Conservation (phyloP, 2,329 filamentous ascomycete species). For the Colletotrichum gigasporum region DNA sequence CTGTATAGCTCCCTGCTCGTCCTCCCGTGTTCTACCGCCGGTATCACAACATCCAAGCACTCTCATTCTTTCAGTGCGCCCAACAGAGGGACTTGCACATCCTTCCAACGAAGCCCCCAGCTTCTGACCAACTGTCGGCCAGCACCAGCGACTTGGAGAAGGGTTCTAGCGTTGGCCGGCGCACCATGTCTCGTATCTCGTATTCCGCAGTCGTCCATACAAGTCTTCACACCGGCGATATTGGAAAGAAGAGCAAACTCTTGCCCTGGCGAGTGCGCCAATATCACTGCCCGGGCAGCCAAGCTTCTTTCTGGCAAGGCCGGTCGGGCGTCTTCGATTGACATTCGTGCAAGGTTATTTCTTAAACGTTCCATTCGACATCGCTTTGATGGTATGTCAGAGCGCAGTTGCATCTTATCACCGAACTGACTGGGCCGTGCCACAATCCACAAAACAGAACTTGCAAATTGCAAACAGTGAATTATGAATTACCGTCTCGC, state of each 20-base stretch:
- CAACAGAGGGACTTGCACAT: not conserved
- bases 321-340: too few relatives aligned
- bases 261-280: too few relatives aligned
- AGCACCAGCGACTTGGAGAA: not conserved
- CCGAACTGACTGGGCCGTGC: too few relatives aligned
- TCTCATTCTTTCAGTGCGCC: not conserved
- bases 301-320: not conserved
- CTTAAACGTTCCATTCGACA: too few relatives aligned
- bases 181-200: not conserved
- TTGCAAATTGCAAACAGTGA: too few relatives aligned
- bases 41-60: not conserved
- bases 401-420: too few relatives aligned
- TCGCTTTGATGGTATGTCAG: too few relatives aligned
- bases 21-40: not conserved
- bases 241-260: too few relatives aligned
- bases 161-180: slow-evolving; percentile 7
- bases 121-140: not conserved
- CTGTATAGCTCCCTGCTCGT: not conserved
- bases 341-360: not conserved
- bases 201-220: not conserved
- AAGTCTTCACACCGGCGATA: too few relatives aligned
- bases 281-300: not conserved
- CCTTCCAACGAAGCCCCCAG: not conserved
- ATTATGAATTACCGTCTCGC: not conserved
- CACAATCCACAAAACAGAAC: too few relatives aligned